Base-by-base conservation (phyloP, 768 basidiomycete genomes). In the Mrakia gelida region DNA sequence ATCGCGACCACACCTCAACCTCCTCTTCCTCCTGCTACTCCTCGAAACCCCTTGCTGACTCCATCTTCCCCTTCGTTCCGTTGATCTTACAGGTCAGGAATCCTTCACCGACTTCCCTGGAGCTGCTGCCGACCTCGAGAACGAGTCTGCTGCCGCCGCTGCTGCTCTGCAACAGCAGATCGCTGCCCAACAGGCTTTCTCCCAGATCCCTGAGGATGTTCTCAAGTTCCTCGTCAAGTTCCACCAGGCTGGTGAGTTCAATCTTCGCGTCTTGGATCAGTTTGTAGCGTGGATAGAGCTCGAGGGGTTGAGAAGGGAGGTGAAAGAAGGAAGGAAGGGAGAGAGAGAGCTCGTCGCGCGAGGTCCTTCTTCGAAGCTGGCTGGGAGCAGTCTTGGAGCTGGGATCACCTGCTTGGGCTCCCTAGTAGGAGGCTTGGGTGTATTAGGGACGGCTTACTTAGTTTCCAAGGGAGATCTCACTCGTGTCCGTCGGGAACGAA, bases 201-300 rank as follows among this genome's bases (percentile, higher is more conserved):
- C 65, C 41, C 18, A 63, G 38, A 62, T 79, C 61, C 78, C 78
- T n/a, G 78, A 79, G 16, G 73, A 75, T 26, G 78, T 79, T 32
- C 38, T 71, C n/a, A 75, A 72, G 52, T 79, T 79, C 74, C 67
- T 79, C 28, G 78, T 79, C 70, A 67, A 73, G 30, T 79, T 79
- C 49, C 72, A 73, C 70, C 73, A 67, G 67, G 78, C 78, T 43
- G 76, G 76, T 77, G 11, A 41, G 76, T 77, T 0, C 62, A 28
- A 15, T 38, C n/a, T 72, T 30, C 76, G 32, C 26, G 26, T 11
- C 23, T 11, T 62, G 26, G 30, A 45, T 71, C 34, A 2, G 59
- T 16, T 43, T 15, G 21, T 5, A 32, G 34, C 3, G 6, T 13
- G 26, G 45, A n/a, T 13, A 21, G 21, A 8, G 26, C 9, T 18